Evolutionary conservation across 1,284 basidiomycete genomes (phyloP), one percentile per base, ranked within the genome.

Genomic region (Tilletiopsis washingtonensis): DNA sequence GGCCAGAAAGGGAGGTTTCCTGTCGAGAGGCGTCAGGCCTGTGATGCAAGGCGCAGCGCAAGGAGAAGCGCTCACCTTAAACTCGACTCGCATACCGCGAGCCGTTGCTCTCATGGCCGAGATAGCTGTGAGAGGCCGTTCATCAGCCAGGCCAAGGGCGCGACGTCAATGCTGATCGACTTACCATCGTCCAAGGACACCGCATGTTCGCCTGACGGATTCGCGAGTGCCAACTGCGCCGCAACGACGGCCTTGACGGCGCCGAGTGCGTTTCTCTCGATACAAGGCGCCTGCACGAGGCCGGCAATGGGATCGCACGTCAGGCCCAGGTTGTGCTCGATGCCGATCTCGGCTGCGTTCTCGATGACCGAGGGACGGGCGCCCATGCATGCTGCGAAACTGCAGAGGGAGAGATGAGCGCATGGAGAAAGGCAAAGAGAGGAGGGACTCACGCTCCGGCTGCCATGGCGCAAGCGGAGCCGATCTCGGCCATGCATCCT

Each of bases 51-150:
- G 12, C 12, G 32, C 32, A 11, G 17, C 12, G 12, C 32, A 11
- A 17, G 12, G 12, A 11, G 17, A 3, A 34, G 32, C 12, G 17
- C 12, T 34, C 3, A 12, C 32, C 32, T 34, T 70, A 53, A 62
- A 77, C 57, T 75, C 73, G 9, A 61, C 64, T 54, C 76, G 75
- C 78, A 79, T 78, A 47, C 77, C 77, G 24, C 74, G 59, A 1
- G 91, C 91, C 0, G 91, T 96, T 36, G 93, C 75, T 32, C 89
- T 79, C 86, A 94, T 94, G 2, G 91, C 93, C 69, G 90, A 87
- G 50, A 97, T 96, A 0, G 91, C 91, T 73, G n/a, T n/a, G n/a
- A n/a, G n/a, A n/a, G n/a, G n/a, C n/a, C n/a, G n/a, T n/a, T n/a
- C n/a, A n/a, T n/a, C n/a, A n/a, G n/a, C n/a, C n/a, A n/a, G n/a